Evolutionary conservation across 2,329 filamentous ascomycete species (phyloP).

Genomic region (Dactylonectria macrodidyma): DNA sequence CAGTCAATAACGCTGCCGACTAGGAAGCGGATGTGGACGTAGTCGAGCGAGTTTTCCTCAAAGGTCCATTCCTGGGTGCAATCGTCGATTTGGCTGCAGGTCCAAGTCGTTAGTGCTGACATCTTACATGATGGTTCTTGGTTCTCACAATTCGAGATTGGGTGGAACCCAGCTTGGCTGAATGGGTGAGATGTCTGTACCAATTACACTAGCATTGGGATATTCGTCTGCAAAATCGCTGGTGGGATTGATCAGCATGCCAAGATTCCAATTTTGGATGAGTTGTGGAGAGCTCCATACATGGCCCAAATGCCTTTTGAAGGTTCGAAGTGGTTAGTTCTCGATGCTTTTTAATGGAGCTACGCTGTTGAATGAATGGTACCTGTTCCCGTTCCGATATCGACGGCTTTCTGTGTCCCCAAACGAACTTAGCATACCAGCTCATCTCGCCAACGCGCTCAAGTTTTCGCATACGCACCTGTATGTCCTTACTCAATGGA

Average conservation of each 20-base stretch:
- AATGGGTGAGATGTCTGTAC: slow-evolving; percentile 69
- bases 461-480: neutral
- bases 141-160: slow-evolving; percentile 57
- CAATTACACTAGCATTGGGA: slow-evolving; percentile 60
- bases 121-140: neutral
- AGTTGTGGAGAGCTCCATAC: slow-evolving; percentile 48
- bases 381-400: slow-evolving; percentile 28
- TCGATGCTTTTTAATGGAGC: neutral
- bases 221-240: slow-evolving; percentile 64
- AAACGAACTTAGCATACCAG: neutral
- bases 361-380: neutral
- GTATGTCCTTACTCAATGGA: slow-evolving; percentile 5
- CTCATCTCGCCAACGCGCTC: accelerated
- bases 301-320: slow-evolving; percentile 58
- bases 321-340: neutral
- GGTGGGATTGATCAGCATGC: neutral
- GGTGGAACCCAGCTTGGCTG: slow-evolving; percentile 65
- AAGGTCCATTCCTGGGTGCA: slow-evolving; percentile 47
- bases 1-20: slow-evolving; percentile 70
- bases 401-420: slow-evolving; percentile 2
- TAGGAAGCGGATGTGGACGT: slow-evolving; percentile 71
- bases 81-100: slow-evolving; percentile 45
- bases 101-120: neutral
- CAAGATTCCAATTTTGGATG: neutral
- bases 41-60: slow-evolving; percentile 62